Evolutionary conservation across 208 protist genomes (phyloP).

Genomic region (Trypanosoma rangeli): DNA sequence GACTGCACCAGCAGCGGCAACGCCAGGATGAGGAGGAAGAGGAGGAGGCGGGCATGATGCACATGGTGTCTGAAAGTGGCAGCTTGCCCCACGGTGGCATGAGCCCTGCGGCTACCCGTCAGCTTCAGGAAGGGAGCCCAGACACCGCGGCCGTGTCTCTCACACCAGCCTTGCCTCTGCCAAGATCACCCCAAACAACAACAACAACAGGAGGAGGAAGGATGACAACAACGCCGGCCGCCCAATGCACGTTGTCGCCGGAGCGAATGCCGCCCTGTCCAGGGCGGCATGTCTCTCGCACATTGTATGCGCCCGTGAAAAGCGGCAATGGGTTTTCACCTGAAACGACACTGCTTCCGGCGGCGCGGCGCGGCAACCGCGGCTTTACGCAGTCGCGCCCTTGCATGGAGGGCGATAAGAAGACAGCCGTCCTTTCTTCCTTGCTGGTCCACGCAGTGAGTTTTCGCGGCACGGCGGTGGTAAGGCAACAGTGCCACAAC

Average conservation of each 20-base stretch:
- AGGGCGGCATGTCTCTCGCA: not conserved
- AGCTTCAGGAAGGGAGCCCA: not conserved
- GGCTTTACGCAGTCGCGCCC: not conserved
- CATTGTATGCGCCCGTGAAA: not conserved
- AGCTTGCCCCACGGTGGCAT: not conserved
- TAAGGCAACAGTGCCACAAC: conserved; percentile 21
- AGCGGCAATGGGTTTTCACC: not conserved
- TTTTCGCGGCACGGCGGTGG: not conserved
- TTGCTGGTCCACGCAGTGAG: conserved; percentile 9
- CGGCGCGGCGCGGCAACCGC: no score
- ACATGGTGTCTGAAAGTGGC: not conserved
- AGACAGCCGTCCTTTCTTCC: conserved; percentile 3
- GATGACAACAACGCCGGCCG: not conserved
- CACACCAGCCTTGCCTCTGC: no score
- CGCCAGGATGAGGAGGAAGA: not conserved
- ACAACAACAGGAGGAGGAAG: no score
- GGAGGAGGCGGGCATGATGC: not conserved
- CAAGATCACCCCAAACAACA: no score
- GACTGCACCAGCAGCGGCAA: not conserved
- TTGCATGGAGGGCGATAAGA: not conserved
- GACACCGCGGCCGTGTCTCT: no score
- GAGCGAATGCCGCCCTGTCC: not conserved
- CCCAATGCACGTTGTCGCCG: no score
- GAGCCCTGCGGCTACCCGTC: not conserved
- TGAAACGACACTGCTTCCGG: not conserved